Conservation (phyloP, 140 eudicot genomes). For the Anethum foeniculum region DNA sequence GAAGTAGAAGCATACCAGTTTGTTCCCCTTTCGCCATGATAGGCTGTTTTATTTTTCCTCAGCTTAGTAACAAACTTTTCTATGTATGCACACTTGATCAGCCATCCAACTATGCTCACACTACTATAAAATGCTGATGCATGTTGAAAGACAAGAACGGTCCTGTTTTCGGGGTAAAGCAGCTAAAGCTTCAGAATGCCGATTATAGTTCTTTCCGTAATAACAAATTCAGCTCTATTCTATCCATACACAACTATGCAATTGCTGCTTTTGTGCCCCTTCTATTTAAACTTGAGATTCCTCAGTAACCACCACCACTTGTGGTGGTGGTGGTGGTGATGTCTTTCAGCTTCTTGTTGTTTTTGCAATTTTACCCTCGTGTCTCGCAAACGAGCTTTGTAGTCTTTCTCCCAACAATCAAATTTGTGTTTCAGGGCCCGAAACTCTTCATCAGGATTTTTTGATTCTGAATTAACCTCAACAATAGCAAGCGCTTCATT, state of each 20-base stretch:
- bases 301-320: slow-evolving; percentile 31
- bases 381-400: slow-evolving; percentile 44
- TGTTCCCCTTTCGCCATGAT: background rate
- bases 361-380: slow-evolving; percentile 40
- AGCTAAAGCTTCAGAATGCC: background rate
- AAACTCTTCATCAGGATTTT: slow-evolving; percentile 44
- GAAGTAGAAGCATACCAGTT: background rate
- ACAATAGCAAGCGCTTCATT: slow-evolving; percentile 41
- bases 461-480: slow-evolving; percentile 40
- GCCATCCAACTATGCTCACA: background rate
- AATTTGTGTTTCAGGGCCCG: slow-evolving; percentile 44
- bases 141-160: background rate
- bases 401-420: slow-evolving; percentile 68
- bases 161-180: background rate
- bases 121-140: background rate
- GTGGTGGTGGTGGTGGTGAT: slow-evolving; percentile 18
- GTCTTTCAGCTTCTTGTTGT: slow-evolving; percentile 28
- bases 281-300: slow-evolving; percentile 1
- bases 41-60: background rate
- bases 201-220: background rate
- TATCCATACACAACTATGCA: background rate
- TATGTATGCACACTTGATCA: background rate
- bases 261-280: background rate
- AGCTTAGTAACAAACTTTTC: slow-evolving; percentile 2
- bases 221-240: background rate